Evolutionary conservation across 1,284 basidiomycete species (phyloP).

Genomic region (Ganoderma lingzhi): DNA sequence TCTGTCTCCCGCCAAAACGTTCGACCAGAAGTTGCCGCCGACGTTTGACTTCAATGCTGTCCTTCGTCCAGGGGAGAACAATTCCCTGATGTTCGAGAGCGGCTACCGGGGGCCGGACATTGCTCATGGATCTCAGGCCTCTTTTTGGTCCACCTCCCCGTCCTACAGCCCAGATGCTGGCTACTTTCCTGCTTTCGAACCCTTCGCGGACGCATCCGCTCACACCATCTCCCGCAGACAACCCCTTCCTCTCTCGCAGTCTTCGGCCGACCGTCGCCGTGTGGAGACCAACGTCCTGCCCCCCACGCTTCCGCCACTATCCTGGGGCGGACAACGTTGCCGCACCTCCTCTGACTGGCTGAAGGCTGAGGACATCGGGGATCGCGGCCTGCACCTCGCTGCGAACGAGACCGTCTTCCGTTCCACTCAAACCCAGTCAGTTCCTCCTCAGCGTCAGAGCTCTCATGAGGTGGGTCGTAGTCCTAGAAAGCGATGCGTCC

Average conservation of each 20-base stretch:
- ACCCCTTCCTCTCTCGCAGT: constrained; percentile 44
- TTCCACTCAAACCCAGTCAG: constrained; percentile 30
- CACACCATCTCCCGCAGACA: constrained; percentile 46
- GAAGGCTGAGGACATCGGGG: constrained; percentile 40
- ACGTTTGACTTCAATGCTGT: constrained; percentile 55
- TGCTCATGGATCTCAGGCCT: constrained; percentile 26
- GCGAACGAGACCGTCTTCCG: constrained; percentile 33
- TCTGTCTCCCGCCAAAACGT: constrained; percentile 66
- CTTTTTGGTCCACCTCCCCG: constrained; percentile 39
- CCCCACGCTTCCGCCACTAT: constrained; percentile 31
- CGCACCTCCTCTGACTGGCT: constrained; percentile 45
- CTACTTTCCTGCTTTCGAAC: constrained; percentile 58
- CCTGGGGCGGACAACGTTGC: constrained; percentile 39
- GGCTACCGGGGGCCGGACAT: constrained; percentile 36
- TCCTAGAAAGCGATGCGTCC: neutral
- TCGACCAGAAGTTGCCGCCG: constrained; percentile 61
- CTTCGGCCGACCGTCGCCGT: constrained; percentile 33
- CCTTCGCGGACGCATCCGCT: constrained; percentile 52
- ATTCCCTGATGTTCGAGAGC: constrained; percentile 43
- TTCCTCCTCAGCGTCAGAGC: constrained; percentile 24
- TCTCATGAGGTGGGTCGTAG: constrained; percentile 47
- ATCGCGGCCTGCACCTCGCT: constrained; percentile 28
- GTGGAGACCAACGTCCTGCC: constrained; percentile 32
- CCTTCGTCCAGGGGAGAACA: constrained; percentile 36
- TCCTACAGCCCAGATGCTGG: constrained; percentile 42